Conservation (phyloP, 108 stramenopile genomes). For the Hondaea fermentalgiana region DNA sequence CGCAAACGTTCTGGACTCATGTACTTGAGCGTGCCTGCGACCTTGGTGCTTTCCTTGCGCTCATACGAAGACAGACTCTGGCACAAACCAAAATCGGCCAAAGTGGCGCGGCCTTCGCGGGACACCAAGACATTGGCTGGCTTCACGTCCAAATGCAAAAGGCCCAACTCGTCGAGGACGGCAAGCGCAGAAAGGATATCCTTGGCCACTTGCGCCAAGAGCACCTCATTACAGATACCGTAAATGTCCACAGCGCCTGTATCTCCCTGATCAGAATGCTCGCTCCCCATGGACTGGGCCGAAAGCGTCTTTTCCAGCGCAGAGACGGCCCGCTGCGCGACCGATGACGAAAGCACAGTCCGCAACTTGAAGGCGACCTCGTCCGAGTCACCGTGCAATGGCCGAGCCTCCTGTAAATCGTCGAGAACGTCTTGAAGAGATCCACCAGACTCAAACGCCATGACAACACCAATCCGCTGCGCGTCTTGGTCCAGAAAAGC, state of each 20-base stretch:
- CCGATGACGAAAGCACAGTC: not conserved
- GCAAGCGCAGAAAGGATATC: not conserved
- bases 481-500: not conserved
- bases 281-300: not conserved
- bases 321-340: not conserved
- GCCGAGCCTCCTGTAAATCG: not conserved
- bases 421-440: not conserved
- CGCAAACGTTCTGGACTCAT: constrained; percentile 12
- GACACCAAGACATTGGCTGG: not conserved
- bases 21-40: not conserved
- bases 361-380: not conserved
- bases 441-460: not conserved
- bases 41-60: not conserved
- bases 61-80: not conserved
- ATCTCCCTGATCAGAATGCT: too few species aligned
- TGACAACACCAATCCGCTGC: not conserved
- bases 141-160: not conserved
- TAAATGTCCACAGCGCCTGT: not conserved
- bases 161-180: not conserved
- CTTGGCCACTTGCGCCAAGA: not conserved
- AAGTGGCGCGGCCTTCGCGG: not conserved
- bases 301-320: not conserved
- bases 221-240: not conserved
- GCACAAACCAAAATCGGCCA: constrained; percentile 9
- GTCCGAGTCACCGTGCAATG: not conserved